Conservation (phyloP, 2,329 filamentous ascomycete species). For the Cercospora janseana region DNA sequence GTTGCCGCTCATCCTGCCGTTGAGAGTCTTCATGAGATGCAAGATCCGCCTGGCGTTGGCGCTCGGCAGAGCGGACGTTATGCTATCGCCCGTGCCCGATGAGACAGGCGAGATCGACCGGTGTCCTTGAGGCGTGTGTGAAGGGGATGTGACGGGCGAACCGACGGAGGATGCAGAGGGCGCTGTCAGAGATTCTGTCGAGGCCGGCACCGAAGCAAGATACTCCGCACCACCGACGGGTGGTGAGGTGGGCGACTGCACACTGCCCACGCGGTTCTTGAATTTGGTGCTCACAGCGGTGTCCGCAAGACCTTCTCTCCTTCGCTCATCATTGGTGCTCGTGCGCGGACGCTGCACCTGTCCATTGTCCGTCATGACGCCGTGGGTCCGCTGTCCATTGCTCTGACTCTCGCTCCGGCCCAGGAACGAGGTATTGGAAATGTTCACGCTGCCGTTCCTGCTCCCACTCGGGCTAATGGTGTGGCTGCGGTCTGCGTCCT, state of each 20-base stretch:
- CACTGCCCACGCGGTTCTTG: conserved; percentile 67
- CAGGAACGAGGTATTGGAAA: conserved; percentile 22
- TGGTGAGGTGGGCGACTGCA: conserved; percentile 60
- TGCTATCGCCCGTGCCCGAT: conserved; percentile 31
- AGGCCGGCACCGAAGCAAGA: conserved; percentile 35
- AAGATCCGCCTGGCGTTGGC: conserved; percentile 66
- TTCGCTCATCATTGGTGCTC: conserved; percentile 50
- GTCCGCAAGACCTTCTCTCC: conserved; percentile 44
- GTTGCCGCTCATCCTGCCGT: conserved; percentile 76
- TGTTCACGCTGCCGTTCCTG: conserved; percentile 28
- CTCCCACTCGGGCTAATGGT: conserved; percentile 29
- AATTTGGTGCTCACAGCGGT: conserved; percentile 45
- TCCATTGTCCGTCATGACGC: conserved; percentile 24
- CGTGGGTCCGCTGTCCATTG: conserved; percentile 28
- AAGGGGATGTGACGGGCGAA: conserved; percentile 29
- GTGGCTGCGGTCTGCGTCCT: conserved; percentile 11
- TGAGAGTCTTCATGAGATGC: conserved; percentile 72
- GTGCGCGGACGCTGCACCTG: conserved; percentile 45
- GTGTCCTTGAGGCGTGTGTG: conserved; percentile 23
- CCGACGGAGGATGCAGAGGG: conserved; percentile 36
- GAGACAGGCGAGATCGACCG: conserved; percentile 36
- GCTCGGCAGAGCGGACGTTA: conserved; percentile 37
- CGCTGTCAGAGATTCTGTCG: conserved; percentile 29
- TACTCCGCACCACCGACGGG: conserved; percentile 45
- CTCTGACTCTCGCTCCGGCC: conserved; percentile 29